Conservation (phyloP, 2,329 filamentous ascomycete genomes). For the Pseudocercospora eumusae region DNA sequence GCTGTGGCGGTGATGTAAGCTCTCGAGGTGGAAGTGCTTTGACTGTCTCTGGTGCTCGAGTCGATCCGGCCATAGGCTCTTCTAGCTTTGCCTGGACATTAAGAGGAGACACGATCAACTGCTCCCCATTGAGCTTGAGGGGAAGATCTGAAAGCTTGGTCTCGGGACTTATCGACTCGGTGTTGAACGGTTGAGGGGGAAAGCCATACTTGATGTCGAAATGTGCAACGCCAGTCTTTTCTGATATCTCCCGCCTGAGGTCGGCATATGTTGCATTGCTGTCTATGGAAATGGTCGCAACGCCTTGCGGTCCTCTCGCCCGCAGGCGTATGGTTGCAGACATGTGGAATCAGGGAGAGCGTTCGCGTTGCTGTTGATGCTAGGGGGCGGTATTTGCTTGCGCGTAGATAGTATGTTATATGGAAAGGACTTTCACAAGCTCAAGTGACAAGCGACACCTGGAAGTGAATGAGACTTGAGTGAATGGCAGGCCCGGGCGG, state of each 20-base stretch:
- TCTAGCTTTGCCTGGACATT: constrained; percentile 43
- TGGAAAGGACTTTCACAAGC: neutral
- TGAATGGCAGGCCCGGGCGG: neutral
- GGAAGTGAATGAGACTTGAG: neutral
- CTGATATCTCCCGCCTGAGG: constrained; percentile 61
- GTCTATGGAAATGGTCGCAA: constrained; percentile 67
- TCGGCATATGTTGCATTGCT: constrained; percentile 67
- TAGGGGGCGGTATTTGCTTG: neutral
- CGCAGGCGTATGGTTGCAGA: constrained; percentile 65
- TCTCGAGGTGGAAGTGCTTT: constrained; percentile 32
- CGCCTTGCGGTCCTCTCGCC: constrained; percentile 72
- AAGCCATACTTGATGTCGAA: constrained; percentile 85
- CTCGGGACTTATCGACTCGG: constrained; percentile 54
- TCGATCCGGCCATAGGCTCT: constrained; percentile 35
- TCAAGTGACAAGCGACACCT: neutral
- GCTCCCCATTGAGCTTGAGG: constrained; percentile 66
- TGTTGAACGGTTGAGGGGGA: constrained; percentile 70
- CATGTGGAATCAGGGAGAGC: constrained; percentile 11
- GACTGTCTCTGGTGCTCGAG: constrained; percentile 28
- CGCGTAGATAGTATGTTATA: neutral
- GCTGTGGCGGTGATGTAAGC: constrained; percentile 29
- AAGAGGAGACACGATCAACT: constrained; percentile 62
- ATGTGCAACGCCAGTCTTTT: constrained; percentile 63
- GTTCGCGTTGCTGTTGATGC: too few relatives aligned
- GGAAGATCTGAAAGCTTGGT: constrained; percentile 58